phyloP scores from a whole-genome alignment of 257 asterid species.

The Linaria vulgaris region DNA sequence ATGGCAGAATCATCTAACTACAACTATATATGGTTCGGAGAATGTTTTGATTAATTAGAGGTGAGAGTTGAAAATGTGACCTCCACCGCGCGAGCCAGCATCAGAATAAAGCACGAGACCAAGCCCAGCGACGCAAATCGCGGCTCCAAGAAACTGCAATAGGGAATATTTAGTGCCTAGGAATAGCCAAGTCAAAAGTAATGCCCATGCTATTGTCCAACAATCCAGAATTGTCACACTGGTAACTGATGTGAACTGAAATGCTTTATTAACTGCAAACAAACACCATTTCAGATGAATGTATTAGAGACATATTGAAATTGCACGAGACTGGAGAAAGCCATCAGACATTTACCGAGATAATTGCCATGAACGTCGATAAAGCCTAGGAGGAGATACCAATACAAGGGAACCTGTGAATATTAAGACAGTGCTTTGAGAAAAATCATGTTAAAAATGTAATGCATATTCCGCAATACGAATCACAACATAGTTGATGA shows the following conservation, averaged over 20 bases:
- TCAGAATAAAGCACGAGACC: conserved; percentile 67
- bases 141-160: conserved; percentile 65
- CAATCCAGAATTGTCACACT: conserved; percentile 77
- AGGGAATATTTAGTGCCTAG: conserved; percentile 56
- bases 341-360: conserved; percentile 66
- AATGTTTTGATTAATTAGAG: neutral
- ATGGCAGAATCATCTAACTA: neutral
- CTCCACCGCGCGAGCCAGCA: conserved; percentile 52
- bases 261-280: conserved; percentile 73
- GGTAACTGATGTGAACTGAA: conserved; percentile 68
- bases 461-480: no score
- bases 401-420: conserved; percentile 79
- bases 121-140: conserved; percentile 59
- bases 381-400: conserved; percentile 60
- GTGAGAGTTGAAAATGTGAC: conserved; percentile 22
- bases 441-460: neutral
- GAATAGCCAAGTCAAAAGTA: conserved; percentile 62
- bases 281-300: no score
- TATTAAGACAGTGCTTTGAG: neutral
- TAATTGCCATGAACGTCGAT: conserved; percentile 74
- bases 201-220: conserved; percentile 72
- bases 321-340: no score
- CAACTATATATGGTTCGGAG: neutral
- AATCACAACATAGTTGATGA: neutral
- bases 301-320: no score